Base-by-base conservation (phyloP, 345 rosid genomes). In the Populus simonii region DNA sequence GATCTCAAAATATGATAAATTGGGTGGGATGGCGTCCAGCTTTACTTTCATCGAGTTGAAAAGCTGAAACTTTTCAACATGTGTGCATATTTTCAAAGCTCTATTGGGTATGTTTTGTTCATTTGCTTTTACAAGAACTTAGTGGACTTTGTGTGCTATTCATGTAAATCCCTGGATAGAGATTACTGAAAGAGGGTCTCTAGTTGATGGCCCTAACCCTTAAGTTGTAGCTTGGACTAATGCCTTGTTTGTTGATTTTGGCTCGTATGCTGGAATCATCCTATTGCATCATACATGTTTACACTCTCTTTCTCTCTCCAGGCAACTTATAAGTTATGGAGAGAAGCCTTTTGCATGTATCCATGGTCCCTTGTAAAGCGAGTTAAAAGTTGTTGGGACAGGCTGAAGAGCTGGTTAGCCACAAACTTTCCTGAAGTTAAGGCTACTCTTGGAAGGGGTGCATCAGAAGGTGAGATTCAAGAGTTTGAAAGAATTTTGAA, bases 301-400 rank as follows among this genome's bases (percentile, higher is more conserved):
- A 22, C 62, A 36, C 16, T 9, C 17, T 3, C 33, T 15, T 0
- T 66, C 36, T 72, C 23, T 68, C 8, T 39, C 66, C 78, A 96
- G 98, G 80, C 8, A 71, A 88, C 91, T 72, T 96, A 96, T 85
- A 75, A 66, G 20, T 74, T 75, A 73, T 96, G 99, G 98, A 82
- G 89, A 68, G 94, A 88, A 79, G 88, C 92, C 23, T 93, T 92
- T 78, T 38, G 78, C 38, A 89, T 89, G 91, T 96, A 96, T 43
- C 97, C 98, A 0, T 93, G 99, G 96, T 79, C 85, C 41, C 91
- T 96, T 6, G 98, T 96, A 13, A 78, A 69, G 63, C 88, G 97
- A 18, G 94, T 89, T 66, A 87, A 92, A 75, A 81, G 84, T 79
- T 96, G 97, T 76, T 93, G 94, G 95, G 97, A 89, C 74, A 83